Conservation (phyloP, 2,329 filamentous ascomycete species). For the Exophiala oligosperma region DNA sequence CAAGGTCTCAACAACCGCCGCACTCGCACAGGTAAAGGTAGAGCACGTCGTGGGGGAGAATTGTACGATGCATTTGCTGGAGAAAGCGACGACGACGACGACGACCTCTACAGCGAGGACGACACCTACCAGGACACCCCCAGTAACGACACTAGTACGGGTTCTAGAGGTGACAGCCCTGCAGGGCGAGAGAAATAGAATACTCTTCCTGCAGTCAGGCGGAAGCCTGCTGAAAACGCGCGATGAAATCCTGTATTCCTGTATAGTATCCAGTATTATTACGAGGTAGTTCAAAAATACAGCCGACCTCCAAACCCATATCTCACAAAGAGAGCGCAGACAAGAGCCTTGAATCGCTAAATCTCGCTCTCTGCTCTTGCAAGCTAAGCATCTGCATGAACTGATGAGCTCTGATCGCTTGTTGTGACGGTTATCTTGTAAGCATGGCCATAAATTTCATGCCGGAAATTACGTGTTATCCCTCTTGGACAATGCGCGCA, state of each 20-base stretch:
- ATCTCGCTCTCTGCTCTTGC: too few relatives aligned
- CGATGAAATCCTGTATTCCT: neutral
- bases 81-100: constrained; percentile 65
- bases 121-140: constrained; percentile 32
- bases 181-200: constrained; percentile 22
- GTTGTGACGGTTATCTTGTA: neutral
- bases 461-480: neutral
- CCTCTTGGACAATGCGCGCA: neutral
- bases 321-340: too few relatives aligned
- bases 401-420: neutral
- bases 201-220: neutral
- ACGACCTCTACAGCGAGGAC: constrained; percentile 54
- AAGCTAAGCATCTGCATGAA: too few relatives aligned
- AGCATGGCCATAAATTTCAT: too few relatives aligned
- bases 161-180: constrained; percentile 22
- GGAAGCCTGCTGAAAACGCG: neutral
- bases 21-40: constrained; percentile 49
- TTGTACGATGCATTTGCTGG: constrained; percentile 97
- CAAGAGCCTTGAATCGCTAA: too few relatives aligned
- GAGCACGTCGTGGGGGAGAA: constrained; percentile 71
- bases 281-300: neutral
- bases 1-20: constrained; percentile 37
- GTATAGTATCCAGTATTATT: neutral
- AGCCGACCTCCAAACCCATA: too few relatives aligned
- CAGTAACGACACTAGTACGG: constrained; percentile 26